Evolutionary conservation across 148 eudicot species (phyloP), one percentile per base, ranked within the genome.

Genomic region (Rhododendron ferrugineum): DNA sequence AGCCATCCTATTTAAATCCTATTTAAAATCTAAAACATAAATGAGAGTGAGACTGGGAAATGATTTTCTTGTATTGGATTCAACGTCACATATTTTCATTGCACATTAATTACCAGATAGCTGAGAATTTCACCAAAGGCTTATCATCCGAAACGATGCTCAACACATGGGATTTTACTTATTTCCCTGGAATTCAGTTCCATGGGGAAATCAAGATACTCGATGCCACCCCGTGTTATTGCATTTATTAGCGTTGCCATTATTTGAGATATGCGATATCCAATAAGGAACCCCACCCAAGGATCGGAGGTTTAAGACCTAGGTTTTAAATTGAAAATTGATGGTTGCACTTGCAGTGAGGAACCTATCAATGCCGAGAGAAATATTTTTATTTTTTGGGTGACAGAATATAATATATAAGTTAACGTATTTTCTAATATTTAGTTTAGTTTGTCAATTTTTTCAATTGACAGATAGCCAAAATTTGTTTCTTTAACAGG

Each of bases 401-500:
- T 9, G 5, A 42, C 8, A 11, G 62, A 46, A 54, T 68, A 86
- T 4, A 76, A 47, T 11, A 37, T 36, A 42, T 23, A 13, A 22
- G 78, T 22, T 80, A 49, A 49, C 22, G 5, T 66, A 9, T 20
- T 82, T 34, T 78, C n/a, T 49, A 32, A 66, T 40, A 42, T 75
- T 46, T 34, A 64, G 76, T 37, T 83, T 52, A 36, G 40, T 87
- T 66, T 22, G 37, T 70, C 46, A 73, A 62, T 52, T 37, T 83
- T 70, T n/a, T 80, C 28, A 46, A 70, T 85, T 86, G 66, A 84
- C 30, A 42, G 72, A 78, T 52, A 30, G 37, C 58, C 72, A 16
- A 54, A 49, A 73, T 77, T 83, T 86, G 83, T 76, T 60, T 85
- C 46, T 77, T 64, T 50, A 42, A 36, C 90, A 97, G 99, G 92